These are phyloP conservation scores for Cyamopsis tetragonoloba DNA, from an alignment of 306 rosid species.

Conservation along the genomic window DNA sequence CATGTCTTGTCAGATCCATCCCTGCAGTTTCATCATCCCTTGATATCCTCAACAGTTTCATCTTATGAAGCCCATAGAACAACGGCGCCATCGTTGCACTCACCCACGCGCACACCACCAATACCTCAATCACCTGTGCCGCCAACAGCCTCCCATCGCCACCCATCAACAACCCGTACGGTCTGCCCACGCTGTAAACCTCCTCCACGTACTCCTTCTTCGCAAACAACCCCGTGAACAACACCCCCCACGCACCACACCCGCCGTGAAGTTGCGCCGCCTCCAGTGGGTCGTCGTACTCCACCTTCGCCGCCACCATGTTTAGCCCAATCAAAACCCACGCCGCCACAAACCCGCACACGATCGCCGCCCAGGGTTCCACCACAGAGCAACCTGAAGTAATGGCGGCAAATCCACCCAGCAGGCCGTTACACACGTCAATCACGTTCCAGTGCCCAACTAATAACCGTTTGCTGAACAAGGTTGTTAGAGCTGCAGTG, in stretches of 20 bases:
- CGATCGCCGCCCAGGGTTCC: slow-evolving; percentile 74
- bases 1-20: slow-evolving; percentile 71
- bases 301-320: slow-evolving; percentile 37
- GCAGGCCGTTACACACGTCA: slow-evolving; percentile 74
- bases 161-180: slow-evolving; percentile 62
- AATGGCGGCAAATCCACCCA: slow-evolving; percentile 75
- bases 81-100: slow-evolving; percentile 69
- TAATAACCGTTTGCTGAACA: slow-evolving; percentile 59
- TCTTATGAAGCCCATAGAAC: slow-evolving; percentile 46
- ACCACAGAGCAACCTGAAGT: slow-evolving; percentile 78
- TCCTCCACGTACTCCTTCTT: slow-evolving; percentile 45
- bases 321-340: slow-evolving; percentile 69
- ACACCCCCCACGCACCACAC: slow-evolving; percentile 77
- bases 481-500: slow-evolving; percentile 64
- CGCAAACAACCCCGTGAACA: slow-evolving; percentile 71
- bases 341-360: slow-evolving; percentile 63
- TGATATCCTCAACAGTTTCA: slow-evolving; percentile 56
- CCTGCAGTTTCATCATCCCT: slow-evolving; percentile 64
- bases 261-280: slow-evolving; percentile 86
- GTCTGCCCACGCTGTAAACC: slow-evolving; percentile 43
- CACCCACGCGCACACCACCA: slow-evolving; percentile 69
- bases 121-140: slow-evolving; percentile 54
- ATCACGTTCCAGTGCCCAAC: slow-evolving; percentile 77
- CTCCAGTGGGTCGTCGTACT: slow-evolving; percentile 72
- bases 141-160: slow-evolving; percentile 62